Base-by-base conservation (phyloP, 2,329 filamentous ascomycete species). In the Aspergillus fumigatiaffinis region DNA sequence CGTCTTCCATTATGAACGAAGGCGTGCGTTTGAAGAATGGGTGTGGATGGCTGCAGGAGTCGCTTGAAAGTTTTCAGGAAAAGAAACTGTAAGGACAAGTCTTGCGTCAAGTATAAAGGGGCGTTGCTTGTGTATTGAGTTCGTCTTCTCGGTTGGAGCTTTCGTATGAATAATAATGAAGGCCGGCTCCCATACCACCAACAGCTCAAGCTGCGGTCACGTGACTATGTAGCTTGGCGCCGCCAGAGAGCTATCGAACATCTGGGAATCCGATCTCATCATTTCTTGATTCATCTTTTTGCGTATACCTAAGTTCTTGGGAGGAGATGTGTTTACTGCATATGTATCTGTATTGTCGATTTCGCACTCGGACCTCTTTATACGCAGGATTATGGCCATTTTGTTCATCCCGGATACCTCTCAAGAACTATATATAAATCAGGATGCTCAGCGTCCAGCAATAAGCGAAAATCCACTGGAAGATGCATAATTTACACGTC, bases 1-100 rank as follows among this genome's bases (percentile, higher is more conserved):
- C 85, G 82, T 96, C 91, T 76, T 87, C 92, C 93, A 97, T 97
- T 68, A 55, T 74, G 69, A 52, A 67, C 55, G 17, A 35, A 29
- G 23, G 29, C 29, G 14, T 17, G 10, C 6, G 28, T 41, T 51
- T 20, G 23, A 23, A 23, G 44, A 14, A 3, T 47, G 12, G 44
- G 12, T 17, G 44, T 12, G 2, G 20, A 23, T 7, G 23, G 21
- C 21, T 47, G 44, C 44, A 23, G 44, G 17, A 26, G 12, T 23
- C 21, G 44, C 4, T 23, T 47, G 10, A 23, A 25, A 12, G 21
- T 3, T 26, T 3, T 47, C 26, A 10, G 10, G 46, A 9, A 32
- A 50, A 26, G n/a, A 53, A 46, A 28, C 23, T 55, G 52, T 26
- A 55, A 49, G 50, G 28, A 46, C 2, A n/a, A 20, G 49, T 14